Percentiles rank a stretch among this genome's conserved stretches.
Evolutionary conservation across 2,329 filamentous ascomycete species (phyloP).

Genomic region (Endothia cerciana): DNA sequence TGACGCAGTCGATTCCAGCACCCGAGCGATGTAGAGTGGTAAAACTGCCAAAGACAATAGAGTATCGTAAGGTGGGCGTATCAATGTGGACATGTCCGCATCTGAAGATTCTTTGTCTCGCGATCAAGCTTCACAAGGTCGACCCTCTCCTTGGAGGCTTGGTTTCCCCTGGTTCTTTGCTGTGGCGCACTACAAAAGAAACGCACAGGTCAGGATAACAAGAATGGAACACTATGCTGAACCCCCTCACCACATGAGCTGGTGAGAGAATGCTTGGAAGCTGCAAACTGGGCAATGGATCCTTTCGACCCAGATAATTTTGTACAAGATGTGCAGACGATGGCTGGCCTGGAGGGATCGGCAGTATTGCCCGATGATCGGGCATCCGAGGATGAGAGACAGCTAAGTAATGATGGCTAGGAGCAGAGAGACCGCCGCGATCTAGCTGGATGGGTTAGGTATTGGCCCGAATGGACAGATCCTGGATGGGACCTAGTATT

Average conservation of each 20-base stretch:
- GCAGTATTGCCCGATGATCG: not conserved
- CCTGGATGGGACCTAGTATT: not conserved
- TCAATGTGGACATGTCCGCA: no score
- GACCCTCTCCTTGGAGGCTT: no score
- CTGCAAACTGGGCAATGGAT: not conserved
- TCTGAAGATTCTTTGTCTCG: no score
- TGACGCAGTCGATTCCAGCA: no score
- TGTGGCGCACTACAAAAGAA: not conserved
- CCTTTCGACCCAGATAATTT: not conserved
- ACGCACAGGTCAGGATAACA: not conserved
- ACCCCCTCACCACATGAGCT: not conserved
- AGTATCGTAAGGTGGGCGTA: no score
- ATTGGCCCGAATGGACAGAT: not conserved
- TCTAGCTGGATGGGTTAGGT: not conserved
- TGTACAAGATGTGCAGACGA: not conserved
- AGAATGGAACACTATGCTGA: not conserved
- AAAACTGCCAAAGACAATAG: no score
- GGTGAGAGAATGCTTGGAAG: not conserved
- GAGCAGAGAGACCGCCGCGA: not conserved
- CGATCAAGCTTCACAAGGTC: no score
- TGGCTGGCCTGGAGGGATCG: no score
- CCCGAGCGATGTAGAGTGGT: no score
- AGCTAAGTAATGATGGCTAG: not conserved
- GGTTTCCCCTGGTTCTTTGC: no score
- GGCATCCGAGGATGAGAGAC: not conserved